Conservation (phyloP, 2,329 filamentous ascomycete species). For the Rutstroemia sydowiana region DNA sequence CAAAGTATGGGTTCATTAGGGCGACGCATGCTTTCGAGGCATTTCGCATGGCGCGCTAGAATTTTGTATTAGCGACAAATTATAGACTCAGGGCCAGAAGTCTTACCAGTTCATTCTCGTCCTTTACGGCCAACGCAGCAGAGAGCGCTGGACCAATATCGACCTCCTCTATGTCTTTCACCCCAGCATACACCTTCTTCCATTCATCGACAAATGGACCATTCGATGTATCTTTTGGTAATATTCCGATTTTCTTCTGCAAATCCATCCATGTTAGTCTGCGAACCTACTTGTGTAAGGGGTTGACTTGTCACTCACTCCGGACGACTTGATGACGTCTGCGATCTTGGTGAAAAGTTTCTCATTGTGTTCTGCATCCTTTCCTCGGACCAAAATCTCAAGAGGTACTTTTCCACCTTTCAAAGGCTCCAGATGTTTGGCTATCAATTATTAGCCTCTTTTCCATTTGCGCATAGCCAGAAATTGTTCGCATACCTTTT, state of each 20-base stretch:
- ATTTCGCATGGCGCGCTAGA: conserved; percentile 78
- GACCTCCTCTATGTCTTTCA: conserved; percentile 81
- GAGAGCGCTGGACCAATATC: conserved; percentile 78
- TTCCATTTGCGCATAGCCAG: conserved; percentile 8
- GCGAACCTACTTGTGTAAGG: too few species aligned
- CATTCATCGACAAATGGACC: conserved; percentile 95
- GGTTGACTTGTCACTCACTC: conserved; percentile 54
- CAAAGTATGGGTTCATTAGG: conserved; percentile 91
- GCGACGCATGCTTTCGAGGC: conserved; percentile 91
- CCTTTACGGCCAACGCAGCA: conserved; percentile 83
- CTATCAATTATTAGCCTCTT: conserved; percentile 42
- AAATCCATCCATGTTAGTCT: conserved; percentile 12
- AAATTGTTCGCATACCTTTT: conserved; percentile 58
- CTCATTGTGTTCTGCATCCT: conserved; percentile 84
- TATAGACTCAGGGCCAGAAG: conserved; percentile 4
- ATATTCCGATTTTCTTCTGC: conserved; percentile 81
- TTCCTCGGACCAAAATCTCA: conserved; percentile 85
- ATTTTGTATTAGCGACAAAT: conserved; percentile 4
- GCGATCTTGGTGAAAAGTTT: conserved; percentile 81
- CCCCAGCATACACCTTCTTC: conserved; percentile 73
- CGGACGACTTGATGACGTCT: conserved; percentile 79
- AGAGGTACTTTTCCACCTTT: conserved; percentile 89
- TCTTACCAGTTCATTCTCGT: conserved; percentile 75
- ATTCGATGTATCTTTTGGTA: conserved; percentile 75
- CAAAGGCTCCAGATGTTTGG: conserved; percentile 85